Percentiles rank a stretch among this genome's conserved stretches.
Evolutionary conservation across 2,329 filamentous ascomycete species (phyloP).

Genomic region (Phyllosticta citribraziliensis): DNA sequence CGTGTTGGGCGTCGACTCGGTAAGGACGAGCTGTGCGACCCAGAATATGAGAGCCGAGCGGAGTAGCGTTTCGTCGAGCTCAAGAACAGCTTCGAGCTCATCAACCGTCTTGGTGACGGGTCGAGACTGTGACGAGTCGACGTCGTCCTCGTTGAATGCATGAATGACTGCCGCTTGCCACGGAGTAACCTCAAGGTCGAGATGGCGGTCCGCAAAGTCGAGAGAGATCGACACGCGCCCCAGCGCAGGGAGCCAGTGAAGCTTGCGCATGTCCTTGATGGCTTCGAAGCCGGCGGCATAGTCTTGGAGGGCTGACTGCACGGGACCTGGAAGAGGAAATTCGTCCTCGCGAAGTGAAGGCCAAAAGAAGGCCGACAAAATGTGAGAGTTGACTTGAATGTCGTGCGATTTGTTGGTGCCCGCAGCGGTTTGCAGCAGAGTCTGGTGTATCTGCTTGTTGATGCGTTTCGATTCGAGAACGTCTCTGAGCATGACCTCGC

Average conservation of each 20-base stretch:
- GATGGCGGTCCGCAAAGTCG: constrained; percentile 68
- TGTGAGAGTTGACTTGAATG: constrained; percentile 61
- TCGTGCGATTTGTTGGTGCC: constrained; percentile 13
- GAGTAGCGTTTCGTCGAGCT: constrained; percentile 67
- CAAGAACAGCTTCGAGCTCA: constrained; percentile 44
- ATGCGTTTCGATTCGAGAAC: constrained; percentile 73
- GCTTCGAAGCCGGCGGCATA: constrained; percentile 70
- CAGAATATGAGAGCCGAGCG: constrained; percentile 60
- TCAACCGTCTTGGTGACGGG: constrained; percentile 29
- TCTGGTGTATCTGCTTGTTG: constrained; percentile 49
- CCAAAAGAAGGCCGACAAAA: constrained; percentile 91
- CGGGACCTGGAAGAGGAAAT: constrained; percentile 53
- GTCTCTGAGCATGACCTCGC: constrained; percentile 95
- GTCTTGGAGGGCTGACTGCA: constrained; percentile 51
- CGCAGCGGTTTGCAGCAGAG: background rate
- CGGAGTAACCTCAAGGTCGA: constrained; percentile 64
- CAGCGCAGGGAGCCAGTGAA: constrained; percentile 78
- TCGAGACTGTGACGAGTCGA: constrained; percentile 6
- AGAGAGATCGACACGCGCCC: constrained; percentile 74
- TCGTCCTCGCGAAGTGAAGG: constrained; percentile 64
- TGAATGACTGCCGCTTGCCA: constrained; percentile 85
- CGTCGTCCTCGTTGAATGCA: constrained; percentile 53
- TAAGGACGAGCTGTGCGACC: constrained; percentile 57
- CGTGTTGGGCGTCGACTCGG: constrained; percentile 33
- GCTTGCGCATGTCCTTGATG: constrained; percentile 73